Conservation (phyloP, 2,329 filamentous ascomycete species). For the Chaetoscypha palmicola region DNA sequence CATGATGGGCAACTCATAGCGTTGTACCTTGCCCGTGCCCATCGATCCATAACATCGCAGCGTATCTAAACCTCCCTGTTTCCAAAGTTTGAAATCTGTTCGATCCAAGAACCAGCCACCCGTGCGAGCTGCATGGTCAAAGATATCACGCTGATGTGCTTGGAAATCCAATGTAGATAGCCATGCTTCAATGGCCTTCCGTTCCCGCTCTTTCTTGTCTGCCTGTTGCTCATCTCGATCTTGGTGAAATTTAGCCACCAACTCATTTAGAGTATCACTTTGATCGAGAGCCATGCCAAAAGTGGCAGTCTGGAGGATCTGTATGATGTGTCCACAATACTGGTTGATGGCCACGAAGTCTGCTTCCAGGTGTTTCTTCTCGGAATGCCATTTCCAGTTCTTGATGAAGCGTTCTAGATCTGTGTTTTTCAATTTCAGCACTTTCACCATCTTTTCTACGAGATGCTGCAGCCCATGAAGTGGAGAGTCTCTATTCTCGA, state of each 20-base stretch:
- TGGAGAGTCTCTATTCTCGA: constrained; percentile 7
- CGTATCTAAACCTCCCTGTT: constrained; percentile 10
- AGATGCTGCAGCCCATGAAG: neutral
- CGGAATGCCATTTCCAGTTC: constrained; percentile 15
- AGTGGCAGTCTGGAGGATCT: neutral
- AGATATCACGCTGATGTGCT: constrained; percentile 8
- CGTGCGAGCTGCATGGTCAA: constrained; percentile 2
- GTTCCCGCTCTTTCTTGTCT: constrained; percentile 4
- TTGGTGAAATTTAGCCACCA: constrained; percentile 4
- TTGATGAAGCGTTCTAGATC: constrained; percentile 1
- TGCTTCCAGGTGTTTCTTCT: constrained; percentile 12
- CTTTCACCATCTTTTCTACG: constrained; percentile 2
- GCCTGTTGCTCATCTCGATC: constrained; percentile 2
- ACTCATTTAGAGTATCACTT: constrained; percentile 2
- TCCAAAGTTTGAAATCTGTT: constrained; percentile 12
- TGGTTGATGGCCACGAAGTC: constrained; percentile 9
- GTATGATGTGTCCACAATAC: constrained; percentile 7
- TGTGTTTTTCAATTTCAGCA: constrained; percentile 2
- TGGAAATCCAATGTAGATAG: constrained; percentile 16
- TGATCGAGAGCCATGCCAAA: neutral
- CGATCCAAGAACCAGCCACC: constrained; percentile 13
- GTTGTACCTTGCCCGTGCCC: constrained; percentile 16
- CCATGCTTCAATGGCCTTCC: constrained; percentile 16
- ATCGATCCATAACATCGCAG: constrained; percentile 13
- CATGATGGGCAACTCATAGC: too few relatives aligned